Evolutionary conservation across 2,329 filamentous ascomycete genomes (phyloP), one percentile per base, ranked within the genome.

Genomic region (Fusarium bulbicola): DNA sequence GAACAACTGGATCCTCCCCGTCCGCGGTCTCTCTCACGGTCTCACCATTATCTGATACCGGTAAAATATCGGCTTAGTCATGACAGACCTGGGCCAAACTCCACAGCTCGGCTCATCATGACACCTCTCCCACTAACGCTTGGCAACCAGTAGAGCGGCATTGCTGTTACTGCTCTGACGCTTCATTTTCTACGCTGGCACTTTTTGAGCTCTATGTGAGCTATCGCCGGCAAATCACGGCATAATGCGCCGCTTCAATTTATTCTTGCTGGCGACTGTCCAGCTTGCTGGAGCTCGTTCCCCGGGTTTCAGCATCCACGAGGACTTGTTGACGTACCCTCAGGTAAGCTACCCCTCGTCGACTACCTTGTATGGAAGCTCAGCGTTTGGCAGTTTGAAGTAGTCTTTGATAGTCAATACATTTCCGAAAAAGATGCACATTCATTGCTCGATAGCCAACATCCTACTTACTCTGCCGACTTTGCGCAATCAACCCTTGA

Each of bases 251-350:
- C 85, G 84, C 79, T 79, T 83, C 76, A 81, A 82, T 64, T 64
- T 88, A 59, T 73, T 84, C 20, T 75, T 89, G 52, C 78, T 89
- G 64, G 84, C 83, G 49, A 78, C 79, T 54, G 74, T 84, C 73
- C 86, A 83, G 80, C 82, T 88, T 36, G 83, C 81, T 75, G 77
- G 75, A 72, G 88, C 87, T 74, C 85, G 85, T 50, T 85, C 87
- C 50, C 85, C 84, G 13, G 84, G 86, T 61, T 97, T 97, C 85
- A 97, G 92, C 83, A 93, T 97, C 63, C 91, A 96, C 78, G 94
- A 97, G 79, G 95, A 98, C 80, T 82, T 97, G 58, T 87, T 97
- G 63, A 94, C 94, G 24, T 94, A 92, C 82, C 95, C 95, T 16
- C 94, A 96, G 88, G 93, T 95, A 86, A 72, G 85, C 78, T 46